phyloP scores from a whole-genome alignment of 1,284 basidiomycete species.

The Ceratobasidium sp. region DNA sequence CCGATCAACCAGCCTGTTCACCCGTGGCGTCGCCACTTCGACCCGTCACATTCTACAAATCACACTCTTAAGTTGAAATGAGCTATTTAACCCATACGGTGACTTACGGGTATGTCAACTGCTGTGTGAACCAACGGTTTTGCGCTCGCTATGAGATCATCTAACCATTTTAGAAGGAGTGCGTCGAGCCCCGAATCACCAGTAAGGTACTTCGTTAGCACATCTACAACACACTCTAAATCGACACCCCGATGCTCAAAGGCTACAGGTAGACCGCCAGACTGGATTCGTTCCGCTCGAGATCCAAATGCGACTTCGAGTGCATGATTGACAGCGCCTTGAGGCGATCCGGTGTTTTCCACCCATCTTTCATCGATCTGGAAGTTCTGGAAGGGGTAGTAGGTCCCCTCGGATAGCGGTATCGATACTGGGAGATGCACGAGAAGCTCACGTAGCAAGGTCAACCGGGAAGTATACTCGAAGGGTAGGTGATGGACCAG shows the following conservation, averaged over 20 bases:
- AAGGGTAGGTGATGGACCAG: no score
- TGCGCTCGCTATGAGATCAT: slow-evolving; percentile 17
- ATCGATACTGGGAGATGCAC: not conserved
- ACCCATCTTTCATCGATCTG: not conserved
- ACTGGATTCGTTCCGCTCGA: not conserved
- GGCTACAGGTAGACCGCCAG: not conserved
- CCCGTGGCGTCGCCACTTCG: no score
- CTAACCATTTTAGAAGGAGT: slow-evolving; percentile 26
- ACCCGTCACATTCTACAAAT: no score
- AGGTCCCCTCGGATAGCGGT: not conserved
- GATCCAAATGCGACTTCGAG: slow-evolving; percentile 1
- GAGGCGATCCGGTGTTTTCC: not conserved
- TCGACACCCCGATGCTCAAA: slow-evolving; percentile 7
- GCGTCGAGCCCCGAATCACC: not conserved
- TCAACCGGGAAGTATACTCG: not conserved
- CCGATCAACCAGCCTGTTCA: no score
- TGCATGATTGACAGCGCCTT: slow-evolving; percentile 22
- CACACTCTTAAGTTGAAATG: no score
- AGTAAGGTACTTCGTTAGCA: slow-evolving; percentile 11
- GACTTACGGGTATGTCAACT: not conserved
- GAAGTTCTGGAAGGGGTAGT: not conserved
- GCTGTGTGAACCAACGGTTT: not conserved
- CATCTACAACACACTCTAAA: slow-evolving; percentile 22
- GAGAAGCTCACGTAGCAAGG: not conserved
- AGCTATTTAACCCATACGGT: no score